Base-by-base conservation (phyloP, 1,284 basidiomycete genomes). In the Coniophora puteana region DNA sequence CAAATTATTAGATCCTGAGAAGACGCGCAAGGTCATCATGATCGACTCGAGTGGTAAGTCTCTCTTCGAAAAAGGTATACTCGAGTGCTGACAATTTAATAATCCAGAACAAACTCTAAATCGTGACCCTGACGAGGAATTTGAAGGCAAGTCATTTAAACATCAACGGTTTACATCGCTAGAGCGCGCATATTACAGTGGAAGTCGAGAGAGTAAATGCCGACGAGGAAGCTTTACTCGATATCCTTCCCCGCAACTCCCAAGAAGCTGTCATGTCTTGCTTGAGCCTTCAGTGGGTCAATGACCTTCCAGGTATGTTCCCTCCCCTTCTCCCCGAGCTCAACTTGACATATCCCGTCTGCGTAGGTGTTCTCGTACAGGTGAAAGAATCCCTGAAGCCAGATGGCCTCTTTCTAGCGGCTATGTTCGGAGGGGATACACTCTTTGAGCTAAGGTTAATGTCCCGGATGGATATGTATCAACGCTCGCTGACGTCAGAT, bases 371-470 rank as follows among this genome's bases (percentile, higher is more conserved):
- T 0, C 74, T 99, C 20, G 77, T 93, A 10, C 96, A 99, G 59
- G 90, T 97, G 44, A 80, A 79, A 51, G 83, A 93, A 61, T 80
- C 86, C 3, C 68, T 99, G 12, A 76, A 83, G 54, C 92, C 94
- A 1, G 96, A 99, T 59, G 96, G 95, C 1, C 80, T 97, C 22
- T 98, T 99, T 57, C 73, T 99, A 12, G 94, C 87, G 16, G 92
- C 93, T 7, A 86, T 99, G 66, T 81, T 96, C 44, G 96, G 96
- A 14, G 95, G 96, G 6, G 96, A 99, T 47, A 96, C 94, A 0
- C 71, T 99, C 1, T 99, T 98, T 55, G 96, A 99, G 67, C 71
- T 99, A 6, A 72, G 89, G 89, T 85, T 47, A 42, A 51, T 44
- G 33, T 30, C 17, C 41, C 10, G 16, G 38, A 71, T 68, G 47